Base-by-base conservation (phyloP, 1,139 yeast species). In the Zygosaccharomyces pseudobailii region DNA sequence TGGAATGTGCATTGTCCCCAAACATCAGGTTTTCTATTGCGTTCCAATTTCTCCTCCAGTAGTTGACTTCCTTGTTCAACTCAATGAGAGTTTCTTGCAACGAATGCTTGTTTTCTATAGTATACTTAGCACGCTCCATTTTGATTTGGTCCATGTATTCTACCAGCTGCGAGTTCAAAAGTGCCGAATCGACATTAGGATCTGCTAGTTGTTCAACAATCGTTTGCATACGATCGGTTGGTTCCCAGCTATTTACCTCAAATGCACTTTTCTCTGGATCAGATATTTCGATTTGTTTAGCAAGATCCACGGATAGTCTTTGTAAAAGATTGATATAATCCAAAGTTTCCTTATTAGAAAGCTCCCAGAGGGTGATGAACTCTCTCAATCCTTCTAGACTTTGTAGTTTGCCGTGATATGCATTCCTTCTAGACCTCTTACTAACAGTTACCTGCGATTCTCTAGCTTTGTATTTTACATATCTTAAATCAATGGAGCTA, bases 1-100 rank as follows among this genome's bases (percentile, higher is more conserved):
- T 56, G 6, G 67, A 63, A 25, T 51, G 53, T 10, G 65, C 51
- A 27, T 53, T 56, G 40, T 62, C 65, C 6, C 67, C 67, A 46
- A 64, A 64, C 59, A 64, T 52, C 38, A 59, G 42, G 42, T 47
- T 55, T 40, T 64, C 68, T 25, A 63, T 53, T 30, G 56, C 54
- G 22, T 61, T 61, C 57, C 62, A 60, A 34, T 63, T 62, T 35
- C 55, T 57, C 37, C 63, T 56, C 68, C 68, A 64, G 13, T 53
- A 49, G 9, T 56, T 56, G 1, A 62, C 62, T 35, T 62, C 66
- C 38, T 54, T 56, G 8, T 55, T 58, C 25, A 63, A 36, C 19
- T 52, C 47, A 9, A 48, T 41, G 31, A 63, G 42, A 9, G 47
- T 45, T n/a, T 54, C 55, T 38, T 62, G 59, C 33, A 64, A 43